Base-by-base conservation (phyloP, 768 basidiomycete species). In the Dendrothele bispora region DNA sequence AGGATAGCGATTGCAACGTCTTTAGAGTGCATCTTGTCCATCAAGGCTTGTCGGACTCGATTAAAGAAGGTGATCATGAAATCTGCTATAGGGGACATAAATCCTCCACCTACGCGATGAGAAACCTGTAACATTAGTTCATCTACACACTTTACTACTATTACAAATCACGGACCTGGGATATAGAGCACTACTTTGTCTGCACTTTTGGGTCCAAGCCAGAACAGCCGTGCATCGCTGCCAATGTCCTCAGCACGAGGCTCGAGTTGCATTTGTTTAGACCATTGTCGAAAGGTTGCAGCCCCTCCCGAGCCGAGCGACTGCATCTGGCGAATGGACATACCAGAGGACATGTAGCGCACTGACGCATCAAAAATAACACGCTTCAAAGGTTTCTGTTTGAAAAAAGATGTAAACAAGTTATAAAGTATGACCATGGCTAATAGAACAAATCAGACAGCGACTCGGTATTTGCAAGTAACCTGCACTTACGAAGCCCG, bases 51-150 rank as follows among this genome's bases (percentile, higher is more conserved):
- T 49, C 32, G 59, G 8, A 64, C 46, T 30, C 65, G 58, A 17
- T 62, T 55, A 61, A 63, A 67, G 50, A 68, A 71, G 6, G 46
- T 47, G 2, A 67, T 37, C 2, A 46, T 40, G 22, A 44, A 48
- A 25, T 59, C 48, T 3, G 52, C n/a, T 18, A 62, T 38, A 11
- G 67, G 61, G 6, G 59, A 29, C 8, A 64, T 39, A 49, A 60
- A 71, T 0, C 50, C 67, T 24, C 70, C 69, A 18, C 69, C 69
- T 72, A 30, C 12, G 14, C 12, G n/a, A n/a, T n/a, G n/a, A n/a
- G n/a, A 11, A 7, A 17, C 15, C 14, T 25, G 21, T 8, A 17
- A 5, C 4, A 14, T 8, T 11, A 30, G 17, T 36, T 15, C 7
- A 14, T 4, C 18, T 8, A 2, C 11, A 12, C 6, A 10, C 21